Evolutionary conservation across 345 rosid species (phyloP).

Genomic region (Eucalyptus microcorys): DNA sequence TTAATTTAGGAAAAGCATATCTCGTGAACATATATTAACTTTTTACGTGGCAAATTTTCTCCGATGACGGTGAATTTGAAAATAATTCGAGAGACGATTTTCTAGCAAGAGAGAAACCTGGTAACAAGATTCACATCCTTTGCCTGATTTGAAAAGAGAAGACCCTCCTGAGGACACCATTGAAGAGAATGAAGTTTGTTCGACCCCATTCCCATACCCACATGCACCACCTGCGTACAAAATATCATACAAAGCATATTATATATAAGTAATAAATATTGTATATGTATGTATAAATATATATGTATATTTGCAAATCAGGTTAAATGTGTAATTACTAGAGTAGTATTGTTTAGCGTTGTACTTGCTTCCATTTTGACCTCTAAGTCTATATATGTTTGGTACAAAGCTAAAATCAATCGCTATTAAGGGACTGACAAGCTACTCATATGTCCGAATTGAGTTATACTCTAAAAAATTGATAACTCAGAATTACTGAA

Average conservation of each 20-base stretch:
- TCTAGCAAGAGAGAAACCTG: conserved; percentile 14
- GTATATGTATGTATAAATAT: too few species aligned
- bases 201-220: conserved; percentile 14
- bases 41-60: neutral
- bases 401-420: neutral
- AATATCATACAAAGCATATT: too few species aligned
- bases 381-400: neutral
- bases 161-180: conserved; percentile 49
- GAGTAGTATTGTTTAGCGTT: neutral
- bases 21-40: neutral
- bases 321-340: neutral
- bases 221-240: too few species aligned
- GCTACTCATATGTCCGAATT: neutral
- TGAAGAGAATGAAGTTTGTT: conserved; percentile 20
- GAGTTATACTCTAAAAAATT: neutral
- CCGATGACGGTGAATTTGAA: neutral
- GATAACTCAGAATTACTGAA: neutral
- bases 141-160: conserved; percentile 30
- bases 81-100: neutral
- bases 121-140: conserved; percentile 75
- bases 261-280: too few species aligned
- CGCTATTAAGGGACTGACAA: neutral
- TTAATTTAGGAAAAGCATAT: neutral
- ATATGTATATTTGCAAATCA: too few species aligned
- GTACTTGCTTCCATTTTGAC: too few species aligned